phyloP scores from a whole-genome alignment of 352 stramenopile genomes.

The Peronospora belbahrii region DNA sequence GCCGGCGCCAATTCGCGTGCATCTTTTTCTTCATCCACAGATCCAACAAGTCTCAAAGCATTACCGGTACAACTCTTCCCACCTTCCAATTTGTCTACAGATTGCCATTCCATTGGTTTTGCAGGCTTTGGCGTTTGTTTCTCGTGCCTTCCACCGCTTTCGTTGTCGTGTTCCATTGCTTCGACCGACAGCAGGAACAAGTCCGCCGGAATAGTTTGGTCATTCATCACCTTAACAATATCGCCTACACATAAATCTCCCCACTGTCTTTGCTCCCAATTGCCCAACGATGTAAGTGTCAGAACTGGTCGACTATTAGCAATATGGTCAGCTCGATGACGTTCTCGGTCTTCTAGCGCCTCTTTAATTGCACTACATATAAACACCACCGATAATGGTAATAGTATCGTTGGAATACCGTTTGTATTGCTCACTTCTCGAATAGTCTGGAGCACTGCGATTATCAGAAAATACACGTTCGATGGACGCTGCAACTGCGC shows the following conservation, averaged over 20 bases:
- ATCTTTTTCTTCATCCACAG: neutral
- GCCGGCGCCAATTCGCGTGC: neutral
- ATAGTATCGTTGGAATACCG: slow-evolving; percentile 69
- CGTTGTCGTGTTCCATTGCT: slow-evolving; percentile 41
- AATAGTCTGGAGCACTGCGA: slow-evolving; percentile 77
- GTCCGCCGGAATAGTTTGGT: slow-evolving; percentile 60
- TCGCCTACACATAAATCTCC: slow-evolving; percentile 71
- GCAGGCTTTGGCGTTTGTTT: neutral
- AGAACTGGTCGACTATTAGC: slow-evolving; percentile 61
- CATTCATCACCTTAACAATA: slow-evolving; percentile 66
- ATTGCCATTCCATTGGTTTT: slow-evolving; percentile 1
- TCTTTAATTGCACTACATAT: slow-evolving; percentile 79
- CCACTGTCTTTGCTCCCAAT: slow-evolving; percentile 51
- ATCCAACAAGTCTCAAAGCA: neutral
- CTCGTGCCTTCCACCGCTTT: slow-evolving; percentile 12
- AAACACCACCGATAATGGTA: slow-evolving; percentile 71
- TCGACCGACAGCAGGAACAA: slow-evolving; percentile 59
- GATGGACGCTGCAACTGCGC: slow-evolving; percentile 66
- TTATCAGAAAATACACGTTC: slow-evolving; percentile 85
- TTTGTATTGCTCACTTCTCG: slow-evolving; percentile 80
- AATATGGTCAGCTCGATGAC: slow-evolving; percentile 61
- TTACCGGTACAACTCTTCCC: slow-evolving; percentile 1
- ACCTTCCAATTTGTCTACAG: slow-evolving; percentile 9
- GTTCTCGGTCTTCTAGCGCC: slow-evolving; percentile 72
- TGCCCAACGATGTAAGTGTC: slow-evolving; percentile 33